phyloP scores from a whole-genome alignment of 2,329 filamentous ascomycete genomes.

The Penicillium glabrum region DNA sequence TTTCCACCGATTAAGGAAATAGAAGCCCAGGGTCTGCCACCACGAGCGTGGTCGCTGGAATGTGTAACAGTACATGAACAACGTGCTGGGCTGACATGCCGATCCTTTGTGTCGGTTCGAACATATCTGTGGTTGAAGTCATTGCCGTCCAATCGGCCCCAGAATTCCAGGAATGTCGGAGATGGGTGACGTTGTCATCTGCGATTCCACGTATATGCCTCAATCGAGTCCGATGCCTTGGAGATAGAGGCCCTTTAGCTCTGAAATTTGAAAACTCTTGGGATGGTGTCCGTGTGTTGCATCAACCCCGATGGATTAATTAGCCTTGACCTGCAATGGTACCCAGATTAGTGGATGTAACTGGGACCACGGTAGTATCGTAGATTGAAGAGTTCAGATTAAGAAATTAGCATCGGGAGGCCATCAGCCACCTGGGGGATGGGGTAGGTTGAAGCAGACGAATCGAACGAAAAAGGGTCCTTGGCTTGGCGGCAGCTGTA shows the following conservation, averaged over 20 bases:
- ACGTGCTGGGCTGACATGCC: neutral
- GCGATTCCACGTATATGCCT: neutral
- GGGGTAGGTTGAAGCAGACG: neutral
- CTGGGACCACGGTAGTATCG: neutral
- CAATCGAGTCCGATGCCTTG: neutral
- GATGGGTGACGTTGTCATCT: neutral
- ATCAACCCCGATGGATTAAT: neutral
- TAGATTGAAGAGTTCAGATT: neutral
- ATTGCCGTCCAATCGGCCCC: neutral
- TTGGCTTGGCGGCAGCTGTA: neutral
- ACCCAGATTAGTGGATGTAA: neutral
- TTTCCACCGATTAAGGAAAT: neutral
- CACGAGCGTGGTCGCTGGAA: neutral
- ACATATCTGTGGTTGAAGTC: neutral
- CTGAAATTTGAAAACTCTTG: neutral
- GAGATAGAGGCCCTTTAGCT: neutral
- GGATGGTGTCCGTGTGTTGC: neutral
- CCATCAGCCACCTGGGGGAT: neutral
- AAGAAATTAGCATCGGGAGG: neutral
- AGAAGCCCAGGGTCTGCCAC: neutral
- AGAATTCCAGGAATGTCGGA: neutral
- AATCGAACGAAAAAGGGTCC: neutral
- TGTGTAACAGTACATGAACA: neutral
- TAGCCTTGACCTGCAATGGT: neutral
- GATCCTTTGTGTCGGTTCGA: neutral